phyloP scores from a whole-genome alignment of 768 basidiomycete genomes.

The Panus rudis region DNA sequence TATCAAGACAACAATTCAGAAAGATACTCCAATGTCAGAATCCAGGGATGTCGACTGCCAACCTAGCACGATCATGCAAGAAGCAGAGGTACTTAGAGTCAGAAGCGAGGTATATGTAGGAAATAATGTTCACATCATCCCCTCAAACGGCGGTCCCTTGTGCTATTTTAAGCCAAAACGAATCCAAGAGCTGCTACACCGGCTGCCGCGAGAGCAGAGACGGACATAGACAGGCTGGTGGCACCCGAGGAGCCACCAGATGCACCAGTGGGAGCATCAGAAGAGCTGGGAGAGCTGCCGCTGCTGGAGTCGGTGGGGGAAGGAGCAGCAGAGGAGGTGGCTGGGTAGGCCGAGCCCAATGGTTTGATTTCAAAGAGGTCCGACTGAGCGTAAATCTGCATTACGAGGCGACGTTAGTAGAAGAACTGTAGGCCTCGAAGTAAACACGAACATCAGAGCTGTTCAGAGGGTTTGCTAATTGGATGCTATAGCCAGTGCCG shows the following conservation, averaged over 20 bases:
- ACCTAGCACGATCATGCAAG: no score
- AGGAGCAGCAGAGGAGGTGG: conserved; percentile 26
- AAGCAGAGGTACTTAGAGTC: neutral
- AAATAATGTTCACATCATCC: neutral
- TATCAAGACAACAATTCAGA: no score
- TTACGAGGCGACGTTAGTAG: conserved; percentile 3
- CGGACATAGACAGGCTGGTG: conserved; percentile 7
- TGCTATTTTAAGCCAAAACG: conserved; percentile 12
- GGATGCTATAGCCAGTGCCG: conserved; percentile 44
- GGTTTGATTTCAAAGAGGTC: conserved; percentile 56
- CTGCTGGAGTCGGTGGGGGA: conserved; percentile 13
- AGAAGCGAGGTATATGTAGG: neutral
- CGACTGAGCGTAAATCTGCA: conserved; percentile 51
- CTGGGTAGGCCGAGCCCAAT: conserved; percentile 45
- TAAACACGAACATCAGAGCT: conserved; percentile 39
- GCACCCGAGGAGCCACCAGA: conserved; percentile 14
- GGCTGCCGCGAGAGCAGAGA: conserved; percentile 14
- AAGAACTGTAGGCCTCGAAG: neutral
- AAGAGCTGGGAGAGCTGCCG: conserved; percentile 14
- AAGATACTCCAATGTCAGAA: no score
- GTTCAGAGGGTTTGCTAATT: conserved; percentile 45
- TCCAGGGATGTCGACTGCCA: no score
- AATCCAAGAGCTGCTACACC: conserved; percentile 18
- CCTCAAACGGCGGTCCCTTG: neutral
- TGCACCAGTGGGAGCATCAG: conserved; percentile 20